A percentile compares a stretch with the other conserved stretches of the same genome.
Evolutionary conservation across 2,329 filamentous ascomycete genomes (phyloP).

Genomic region (Monosporascus sp.): DNA sequence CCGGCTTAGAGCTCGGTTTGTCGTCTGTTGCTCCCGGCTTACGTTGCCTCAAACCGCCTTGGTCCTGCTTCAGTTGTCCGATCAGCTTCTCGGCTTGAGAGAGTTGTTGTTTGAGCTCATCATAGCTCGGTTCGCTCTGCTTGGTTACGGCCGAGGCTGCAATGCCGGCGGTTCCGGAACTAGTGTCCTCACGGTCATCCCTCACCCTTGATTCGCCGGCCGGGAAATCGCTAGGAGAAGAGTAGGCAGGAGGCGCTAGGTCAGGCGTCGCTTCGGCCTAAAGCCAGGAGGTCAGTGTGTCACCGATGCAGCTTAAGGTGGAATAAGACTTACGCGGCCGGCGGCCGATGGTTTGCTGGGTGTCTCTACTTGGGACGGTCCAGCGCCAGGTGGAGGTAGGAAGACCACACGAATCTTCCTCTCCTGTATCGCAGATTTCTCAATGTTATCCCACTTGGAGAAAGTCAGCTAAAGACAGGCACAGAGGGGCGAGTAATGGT

Average conservation of each 20-base stretch:
- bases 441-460: conserved; percentile 68
- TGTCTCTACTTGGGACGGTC: conserved; percentile 27
- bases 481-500: conserved; percentile 11
- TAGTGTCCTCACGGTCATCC: background rate
- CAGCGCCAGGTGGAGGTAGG: conserved; percentile 56
- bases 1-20: conserved; percentile 34
- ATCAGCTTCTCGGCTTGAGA: conserved; percentile 71
- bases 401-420: conserved; percentile 94
- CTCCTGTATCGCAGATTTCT: conserved; percentile 78
- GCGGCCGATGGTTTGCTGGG: conserved; percentile 35
- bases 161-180: conserved; percentile 21
- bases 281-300: conserved; percentile 1
- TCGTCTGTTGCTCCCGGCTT: conserved; percentile 57
- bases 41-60: conserved; percentile 69
- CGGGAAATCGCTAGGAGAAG: conserved; percentile 36
- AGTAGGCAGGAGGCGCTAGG: conserved; percentile 36
- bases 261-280: conserved; percentile 40
- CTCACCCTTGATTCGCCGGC: conserved; percentile 29
- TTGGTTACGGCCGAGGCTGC: conserved; percentile 46
- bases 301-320: conserved; percentile 3
- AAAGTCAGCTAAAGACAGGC: conserved; percentile 21
- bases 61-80: conserved; percentile 60
- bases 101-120: conserved; percentile 69
- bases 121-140: conserved; percentile 34
- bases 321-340: conserved; percentile 35